Evolutionary conservation across 768 basidiomycete genomes (phyloP).

Genomic region (Leccinum subgranulosum): DNA sequence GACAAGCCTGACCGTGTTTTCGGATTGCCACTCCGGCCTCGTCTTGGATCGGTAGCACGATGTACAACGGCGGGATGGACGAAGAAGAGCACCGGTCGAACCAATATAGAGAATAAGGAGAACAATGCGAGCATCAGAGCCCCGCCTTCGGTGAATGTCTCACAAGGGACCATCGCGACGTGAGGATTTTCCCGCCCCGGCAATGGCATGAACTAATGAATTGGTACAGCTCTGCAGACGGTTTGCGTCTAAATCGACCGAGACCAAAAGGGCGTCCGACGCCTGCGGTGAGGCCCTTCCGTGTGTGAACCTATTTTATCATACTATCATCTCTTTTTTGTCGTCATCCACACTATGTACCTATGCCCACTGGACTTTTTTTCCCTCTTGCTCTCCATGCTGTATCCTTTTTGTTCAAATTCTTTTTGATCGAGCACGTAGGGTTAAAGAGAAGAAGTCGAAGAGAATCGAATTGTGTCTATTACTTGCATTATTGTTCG

Average conservation of each 20-base stretch:
- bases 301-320: constrained; percentile 13
- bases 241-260: constrained; percentile 43
- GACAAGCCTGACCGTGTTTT: constrained; percentile 29
- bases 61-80: constrained; percentile 61
- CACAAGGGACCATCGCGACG: constrained; percentile 48
- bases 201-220: neutral
- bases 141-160: constrained; percentile 16
- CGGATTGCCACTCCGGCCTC: constrained; percentile 39
- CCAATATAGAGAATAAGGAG: constrained; percentile 54
- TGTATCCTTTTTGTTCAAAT: constrained; percentile 10
- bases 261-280: constrained; percentile 43
- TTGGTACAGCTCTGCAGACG: constrained; percentile 35
- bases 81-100: constrained; percentile 56
- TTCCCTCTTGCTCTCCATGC: constrained; percentile 21
- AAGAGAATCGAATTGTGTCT: constrained; percentile 4
- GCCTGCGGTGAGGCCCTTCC: constrained; percentile 27
- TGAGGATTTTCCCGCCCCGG: constrained; percentile 34
- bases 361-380: constrained; percentile 24
- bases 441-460: neutral
- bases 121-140: constrained; percentile 30
- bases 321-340: neutral
- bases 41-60: constrained; percentile 53
- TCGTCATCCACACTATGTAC: constrained; percentile 26
- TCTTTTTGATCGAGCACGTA: neutral
- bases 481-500: neutral